These are phyloP conservation scores for Lentinula lateritia DNA, from an alignment of 768 basidiomycete genomes.

Conservation along the genomic window DNA sequence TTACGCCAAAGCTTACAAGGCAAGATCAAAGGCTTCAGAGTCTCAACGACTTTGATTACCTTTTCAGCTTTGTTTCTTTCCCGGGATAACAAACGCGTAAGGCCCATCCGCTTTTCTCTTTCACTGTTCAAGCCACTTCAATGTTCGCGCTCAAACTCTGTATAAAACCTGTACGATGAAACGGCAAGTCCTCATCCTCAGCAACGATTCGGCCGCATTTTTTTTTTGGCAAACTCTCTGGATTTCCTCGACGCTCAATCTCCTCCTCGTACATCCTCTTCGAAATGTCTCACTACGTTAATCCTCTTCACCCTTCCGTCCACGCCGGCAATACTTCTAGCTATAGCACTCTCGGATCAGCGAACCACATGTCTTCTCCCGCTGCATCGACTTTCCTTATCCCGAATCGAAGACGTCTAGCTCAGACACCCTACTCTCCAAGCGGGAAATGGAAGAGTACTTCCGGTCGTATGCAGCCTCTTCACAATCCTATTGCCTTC, in stretches of 20 bases:
- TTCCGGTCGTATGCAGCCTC: constrained; percentile 16
- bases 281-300: neutral
- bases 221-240: neutral
- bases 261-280: neutral
- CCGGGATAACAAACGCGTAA: neutral
- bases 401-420: constrained; percentile 29
- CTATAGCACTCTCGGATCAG: neutral
- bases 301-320: neutral
- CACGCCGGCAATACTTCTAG: neutral
- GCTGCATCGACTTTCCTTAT: constrained; percentile 19
- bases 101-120: neutral
- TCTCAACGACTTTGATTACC: neutral
- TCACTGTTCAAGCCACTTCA: neutral
- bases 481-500: constrained; percentile 29
- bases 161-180: neutral
- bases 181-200: neutral
- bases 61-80: neutral
- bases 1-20: neutral
- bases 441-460: constrained; percentile 18
- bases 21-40: neutral
- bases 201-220: neutral
- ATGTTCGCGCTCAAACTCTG: neutral
- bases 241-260: neutral
- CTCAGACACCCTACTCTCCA: constrained; percentile 24
- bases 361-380: neutral